Evolutionary conservation across 257 asterid species (phyloP).

Genomic region (Ballota nigra): DNA sequence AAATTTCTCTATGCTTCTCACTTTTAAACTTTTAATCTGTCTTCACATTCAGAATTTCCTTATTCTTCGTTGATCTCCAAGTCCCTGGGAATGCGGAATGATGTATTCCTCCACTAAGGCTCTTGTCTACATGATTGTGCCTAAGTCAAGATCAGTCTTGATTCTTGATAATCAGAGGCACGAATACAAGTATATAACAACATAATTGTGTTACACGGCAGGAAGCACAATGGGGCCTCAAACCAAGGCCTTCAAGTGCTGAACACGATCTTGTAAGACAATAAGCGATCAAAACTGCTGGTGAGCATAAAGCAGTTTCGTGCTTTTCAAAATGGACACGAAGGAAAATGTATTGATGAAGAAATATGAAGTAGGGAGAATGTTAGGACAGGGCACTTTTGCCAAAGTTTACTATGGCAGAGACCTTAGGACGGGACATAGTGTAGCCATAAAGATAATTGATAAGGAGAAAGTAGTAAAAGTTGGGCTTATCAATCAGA

Average conservation of each 20-base stretch:
- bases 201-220: slow-evolving; percentile 20
- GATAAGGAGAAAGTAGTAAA: slow-evolving; percentile 66
- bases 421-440: slow-evolving; percentile 50
- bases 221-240: slow-evolving; percentile 30
- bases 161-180: slow-evolving; percentile 23
- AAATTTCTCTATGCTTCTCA: neutral
- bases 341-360: slow-evolving; percentile 60
- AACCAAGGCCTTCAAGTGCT: slow-evolving; percentile 19
- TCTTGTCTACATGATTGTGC: slow-evolving; percentile 16
- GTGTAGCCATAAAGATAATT: slow-evolving; percentile 80
- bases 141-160: slow-evolving; percentile 11
- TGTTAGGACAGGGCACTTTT: slow-evolving; percentile 78
- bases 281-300: slow-evolving; percentile 29
- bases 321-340: slow-evolving; percentile 36
- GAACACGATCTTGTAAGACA: slow-evolving; percentile 29
- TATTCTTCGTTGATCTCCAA: slow-evolving; percentile 19
- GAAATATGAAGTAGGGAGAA: slow-evolving; percentile 76
- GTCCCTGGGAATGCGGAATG: slow-evolving; percentile 47
- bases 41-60: slow-evolving; percentile 24
- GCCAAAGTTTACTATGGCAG: slow-evolving; percentile 82
- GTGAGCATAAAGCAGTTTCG: slow-evolving; percentile 19
- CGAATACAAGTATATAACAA: neutral
- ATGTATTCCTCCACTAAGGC: slow-evolving; percentile 35
- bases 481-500: slow-evolving; percentile 62
- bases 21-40: neutral